phyloP scores from a whole-genome alignment of 805 yeast genomes.

The Suhomyces prunicola region DNA sequence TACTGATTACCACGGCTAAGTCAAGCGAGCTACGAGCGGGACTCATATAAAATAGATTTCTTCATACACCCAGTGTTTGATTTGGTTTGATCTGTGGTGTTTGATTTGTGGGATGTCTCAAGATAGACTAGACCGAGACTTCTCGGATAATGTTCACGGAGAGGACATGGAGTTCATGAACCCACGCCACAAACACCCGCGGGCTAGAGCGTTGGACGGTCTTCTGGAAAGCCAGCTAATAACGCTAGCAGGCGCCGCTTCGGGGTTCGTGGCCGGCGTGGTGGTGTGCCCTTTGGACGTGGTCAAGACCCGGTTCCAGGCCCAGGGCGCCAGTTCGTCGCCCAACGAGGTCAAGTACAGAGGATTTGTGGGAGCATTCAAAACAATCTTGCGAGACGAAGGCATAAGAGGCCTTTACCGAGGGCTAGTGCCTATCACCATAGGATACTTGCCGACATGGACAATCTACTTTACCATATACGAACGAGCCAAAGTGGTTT shows the following conservation, averaged over 20 bases:
- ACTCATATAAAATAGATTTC: neutral
- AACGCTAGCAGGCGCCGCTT: slow-evolving; percentile 87
- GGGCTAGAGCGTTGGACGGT: neutral
- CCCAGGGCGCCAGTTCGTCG: slow-evolving; percentile 58
- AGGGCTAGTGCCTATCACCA: slow-evolving; percentile 86
- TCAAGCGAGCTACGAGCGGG: neutral
- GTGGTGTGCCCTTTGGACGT: slow-evolving; percentile 95
- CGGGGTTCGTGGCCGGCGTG: slow-evolving; percentile 88
- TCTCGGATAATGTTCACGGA: slow-evolving; percentile 37
- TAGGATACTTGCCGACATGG: slow-evolving; percentile 98
- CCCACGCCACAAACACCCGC: slow-evolving; percentile 12
- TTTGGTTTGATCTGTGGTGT: neutral
- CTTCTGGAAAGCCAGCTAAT: slow-evolving; percentile 45
- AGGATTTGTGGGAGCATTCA: slow-evolving; percentile 63
- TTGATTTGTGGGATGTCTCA: neutral
- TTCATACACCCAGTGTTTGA: neutral
- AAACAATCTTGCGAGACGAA: slow-evolving; percentile 68
- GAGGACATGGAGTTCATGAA: slow-evolving; percentile 35
- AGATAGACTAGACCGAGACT: slow-evolving; percentile 15
- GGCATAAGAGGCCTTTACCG: slow-evolving; percentile 82
- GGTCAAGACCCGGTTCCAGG: slow-evolving; percentile 90
- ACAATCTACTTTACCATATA: slow-evolving; percentile 90
- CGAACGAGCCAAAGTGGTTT: slow-evolving; percentile 65
- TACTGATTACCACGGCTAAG: neutral
- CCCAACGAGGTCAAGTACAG: slow-evolving; percentile 39